Conservation (phyloP, 805 yeast species). For the Wickerhamiella vanderwaltii region DNA sequence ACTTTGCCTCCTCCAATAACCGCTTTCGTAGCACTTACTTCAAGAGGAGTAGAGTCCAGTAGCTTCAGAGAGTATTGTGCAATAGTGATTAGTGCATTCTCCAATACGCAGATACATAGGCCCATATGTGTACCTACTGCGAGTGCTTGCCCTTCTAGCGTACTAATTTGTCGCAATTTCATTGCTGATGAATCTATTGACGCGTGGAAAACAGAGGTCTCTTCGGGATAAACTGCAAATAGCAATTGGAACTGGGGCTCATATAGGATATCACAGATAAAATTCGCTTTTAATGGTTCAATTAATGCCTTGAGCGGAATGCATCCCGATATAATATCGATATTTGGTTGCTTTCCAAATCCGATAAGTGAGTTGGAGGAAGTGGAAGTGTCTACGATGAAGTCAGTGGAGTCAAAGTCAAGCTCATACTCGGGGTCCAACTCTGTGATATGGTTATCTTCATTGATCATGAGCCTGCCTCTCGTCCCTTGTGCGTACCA, state of each 20-base stretch:
- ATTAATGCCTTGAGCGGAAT: neutral
- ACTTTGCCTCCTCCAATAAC: neutral
- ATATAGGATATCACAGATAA: neutral
- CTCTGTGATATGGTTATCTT: neutral
- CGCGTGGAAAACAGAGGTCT: neutral
- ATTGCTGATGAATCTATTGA: neutral
- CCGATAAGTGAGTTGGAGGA: slow-evolving; percentile 1
- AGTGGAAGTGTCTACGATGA: neutral
- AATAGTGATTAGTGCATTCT: neutral
- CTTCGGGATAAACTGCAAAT: neutral
- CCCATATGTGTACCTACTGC: neutral
- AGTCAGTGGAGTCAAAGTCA: slow-evolving; percentile 1
- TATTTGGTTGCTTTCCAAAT: slow-evolving; percentile 4
- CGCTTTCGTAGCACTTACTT: neutral
- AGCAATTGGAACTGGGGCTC: neutral
- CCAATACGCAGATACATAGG: neutral
- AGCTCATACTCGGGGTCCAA: slow-evolving; percentile 3
- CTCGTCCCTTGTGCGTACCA: neutral
- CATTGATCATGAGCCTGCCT: slow-evolving; percentile 4
- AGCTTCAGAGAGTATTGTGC: neutral
- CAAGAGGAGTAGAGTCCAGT: neutral
- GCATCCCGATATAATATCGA: neutral
- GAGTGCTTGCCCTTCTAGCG: neutral
- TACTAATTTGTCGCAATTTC: neutral
- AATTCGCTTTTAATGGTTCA: neutral